Evolutionary conservation across 1,139 yeast genomes (phyloP).

Genomic region (Debaryomycetaceae sp.): DNA sequence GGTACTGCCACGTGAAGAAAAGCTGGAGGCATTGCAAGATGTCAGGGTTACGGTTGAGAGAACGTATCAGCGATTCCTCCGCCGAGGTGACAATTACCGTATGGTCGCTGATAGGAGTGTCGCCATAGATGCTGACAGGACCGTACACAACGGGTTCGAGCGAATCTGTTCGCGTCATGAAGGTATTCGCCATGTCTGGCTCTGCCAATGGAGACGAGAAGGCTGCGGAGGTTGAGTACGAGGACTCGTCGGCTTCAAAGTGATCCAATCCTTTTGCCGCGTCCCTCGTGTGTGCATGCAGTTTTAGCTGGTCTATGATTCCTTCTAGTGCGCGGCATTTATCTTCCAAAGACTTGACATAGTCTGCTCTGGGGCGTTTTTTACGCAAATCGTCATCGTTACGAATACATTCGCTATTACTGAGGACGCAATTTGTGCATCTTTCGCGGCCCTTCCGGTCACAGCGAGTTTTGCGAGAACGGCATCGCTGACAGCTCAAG

Average conservation of each 20-base stretch:
- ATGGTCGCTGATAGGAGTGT: slow-evolving; percentile 16
- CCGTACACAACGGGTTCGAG: slow-evolving; percentile 42
- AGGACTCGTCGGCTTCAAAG: slow-evolving; percentile 10
- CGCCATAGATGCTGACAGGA: slow-evolving; percentile 40
- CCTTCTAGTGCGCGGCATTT: slow-evolving; percentile 15
- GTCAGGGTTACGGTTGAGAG: slow-evolving; percentile 27
- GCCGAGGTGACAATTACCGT: slow-evolving; percentile 6
- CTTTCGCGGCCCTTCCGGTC: slow-evolving; percentile 32
- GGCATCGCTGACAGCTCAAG: slow-evolving; percentile 37
- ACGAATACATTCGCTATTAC: slow-evolving; percentile 36
- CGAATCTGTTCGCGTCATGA: slow-evolving; percentile 1
- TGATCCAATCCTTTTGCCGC: slow-evolving; percentile 13
- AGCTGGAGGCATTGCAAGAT: slow-evolving; percentile 40
- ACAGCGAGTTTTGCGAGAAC: slow-evolving; percentile 45
- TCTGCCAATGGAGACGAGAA: slow-evolving; percentile 7
- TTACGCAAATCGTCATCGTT: slow-evolving; percentile 43
- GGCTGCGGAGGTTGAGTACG: slow-evolving; percentile 14
- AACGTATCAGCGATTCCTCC: slow-evolving; percentile 15
- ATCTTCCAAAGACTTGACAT: slow-evolving; percentile 30
- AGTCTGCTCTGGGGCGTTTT: slow-evolving; percentile 39
- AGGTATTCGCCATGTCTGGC: background rate
- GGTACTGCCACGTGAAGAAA: slow-evolving; percentile 57
- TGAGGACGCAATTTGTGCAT: slow-evolving; percentile 37
- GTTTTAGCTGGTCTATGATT: slow-evolving; percentile 15
- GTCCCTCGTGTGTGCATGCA: slow-evolving; percentile 1